Conservation (phyloP, 225 moss, liverwort and hornwort genomes). For the Pseudisothecium myosuroides region DNA sequence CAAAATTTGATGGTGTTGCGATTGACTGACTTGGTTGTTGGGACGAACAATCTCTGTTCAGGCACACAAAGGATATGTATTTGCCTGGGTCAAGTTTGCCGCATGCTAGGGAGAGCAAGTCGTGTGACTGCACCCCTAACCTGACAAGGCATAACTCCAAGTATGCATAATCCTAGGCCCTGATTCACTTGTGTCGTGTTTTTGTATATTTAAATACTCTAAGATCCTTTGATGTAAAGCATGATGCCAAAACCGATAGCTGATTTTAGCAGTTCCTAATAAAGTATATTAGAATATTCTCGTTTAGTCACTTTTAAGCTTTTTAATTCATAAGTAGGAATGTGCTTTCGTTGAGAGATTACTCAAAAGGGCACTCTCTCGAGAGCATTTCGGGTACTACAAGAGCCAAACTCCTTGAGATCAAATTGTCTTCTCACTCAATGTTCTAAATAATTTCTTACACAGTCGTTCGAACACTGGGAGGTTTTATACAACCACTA, state of each 20-base stretch:
- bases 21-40: neutral
- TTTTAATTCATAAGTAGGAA: neutral
- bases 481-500: neutral
- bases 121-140: slow-evolving; percentile 23
- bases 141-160: slow-evolving; percentile 34
- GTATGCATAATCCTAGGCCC: neutral
- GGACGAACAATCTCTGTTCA: neutral
- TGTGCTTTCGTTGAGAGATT: neutral
- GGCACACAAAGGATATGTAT: slow-evolving; percentile 28
- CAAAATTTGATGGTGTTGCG: neutral
- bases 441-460: neutral
- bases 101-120: slow-evolving; percentile 27
- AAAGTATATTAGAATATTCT: neutral
- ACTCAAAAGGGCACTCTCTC: neutral
- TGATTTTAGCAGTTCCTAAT: neutral
- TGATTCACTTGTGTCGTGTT: neutral
- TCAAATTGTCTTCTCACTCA: neutral
- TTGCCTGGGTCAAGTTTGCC: slow-evolving; percentile 37
- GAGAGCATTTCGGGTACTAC: neutral
- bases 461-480: neutral
- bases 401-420: neutral
- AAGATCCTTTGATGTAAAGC: neutral
- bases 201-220: neutral
- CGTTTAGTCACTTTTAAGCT: too few species aligned
- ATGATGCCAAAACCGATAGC: neutral